Evolutionary conservation across 805 yeast genomes (phyloP).

Genomic region (Cyberlindnera americana): DNA sequence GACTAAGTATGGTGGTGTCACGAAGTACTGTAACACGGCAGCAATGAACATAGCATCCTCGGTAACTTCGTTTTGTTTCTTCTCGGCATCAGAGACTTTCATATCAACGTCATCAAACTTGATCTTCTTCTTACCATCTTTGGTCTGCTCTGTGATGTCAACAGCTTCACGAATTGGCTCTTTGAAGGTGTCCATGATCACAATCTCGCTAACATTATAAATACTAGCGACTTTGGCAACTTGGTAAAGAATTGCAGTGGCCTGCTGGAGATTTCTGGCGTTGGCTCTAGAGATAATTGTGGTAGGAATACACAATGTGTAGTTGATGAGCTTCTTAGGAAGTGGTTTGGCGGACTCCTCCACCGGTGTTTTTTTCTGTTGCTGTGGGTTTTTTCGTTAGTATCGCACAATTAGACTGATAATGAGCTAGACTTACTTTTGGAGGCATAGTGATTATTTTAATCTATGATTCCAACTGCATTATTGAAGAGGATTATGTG

Average conservation of each 20-base stretch:
- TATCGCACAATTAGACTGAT: not conserved
- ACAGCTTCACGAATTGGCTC: slow-evolving; percentile 18
- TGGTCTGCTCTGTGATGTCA: slow-evolving; percentile 23
- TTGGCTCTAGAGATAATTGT: slow-evolving; percentile 50
- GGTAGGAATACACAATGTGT: slow-evolving; percentile 72
- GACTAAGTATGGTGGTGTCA: slow-evolving; percentile 80
- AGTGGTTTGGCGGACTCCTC: slow-evolving; percentile 2
- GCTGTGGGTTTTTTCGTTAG: not conserved
- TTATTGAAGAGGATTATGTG: slow-evolving; percentile 8
- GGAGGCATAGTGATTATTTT: slow-evolving; percentile 1
- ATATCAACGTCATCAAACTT: slow-evolving; percentile 30
- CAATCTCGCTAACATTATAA: slow-evolving; percentile 69
- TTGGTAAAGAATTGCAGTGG: slow-evolving; percentile 70
- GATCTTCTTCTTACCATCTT: slow-evolving; percentile 27
- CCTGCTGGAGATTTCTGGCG: slow-evolving; percentile 67
- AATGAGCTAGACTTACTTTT: not conserved
- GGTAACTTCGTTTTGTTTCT: slow-evolving; percentile 21
- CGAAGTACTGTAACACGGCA: slow-evolving; percentile 68
- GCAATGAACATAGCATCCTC: slow-evolving; percentile 55
- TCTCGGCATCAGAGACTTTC: slow-evolving; percentile 19
- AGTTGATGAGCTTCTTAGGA: slow-evolving; percentile 28
- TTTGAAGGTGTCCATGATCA: slow-evolving; percentile 55
- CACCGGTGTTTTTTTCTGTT: slow-evolving; percentile 8
- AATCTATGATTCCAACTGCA: no score
- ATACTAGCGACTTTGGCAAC: slow-evolving; percentile 71